phyloP scores from a whole-genome alignment of 768 basidiomycete genomes.

The Collybia sordida region DNA sequence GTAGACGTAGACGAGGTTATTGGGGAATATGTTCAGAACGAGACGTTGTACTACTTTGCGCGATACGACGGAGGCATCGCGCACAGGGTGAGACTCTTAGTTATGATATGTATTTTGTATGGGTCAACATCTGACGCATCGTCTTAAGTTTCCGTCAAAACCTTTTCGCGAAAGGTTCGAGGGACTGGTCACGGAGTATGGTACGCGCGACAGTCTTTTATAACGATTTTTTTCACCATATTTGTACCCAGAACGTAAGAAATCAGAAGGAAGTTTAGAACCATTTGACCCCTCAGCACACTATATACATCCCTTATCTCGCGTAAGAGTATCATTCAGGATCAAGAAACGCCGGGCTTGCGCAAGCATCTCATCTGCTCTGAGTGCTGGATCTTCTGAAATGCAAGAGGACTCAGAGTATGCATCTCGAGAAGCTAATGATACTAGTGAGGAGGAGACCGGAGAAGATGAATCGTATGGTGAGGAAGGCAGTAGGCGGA shows the following conservation, averaged over 20 bases:
- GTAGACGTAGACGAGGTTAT: constrained; percentile 48
- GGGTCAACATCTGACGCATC: constrained; percentile 28
- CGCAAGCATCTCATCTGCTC: constrained; percentile 23
- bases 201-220: constrained; percentile 36
- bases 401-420: constrained; percentile 30
- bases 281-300: constrained; percentile 61
- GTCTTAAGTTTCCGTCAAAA: constrained; percentile 40
- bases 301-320: constrained; percentile 60
- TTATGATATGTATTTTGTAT: constrained; percentile 1
- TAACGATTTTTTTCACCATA: constrained; percentile 5
- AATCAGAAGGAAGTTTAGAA: constrained; percentile 39
- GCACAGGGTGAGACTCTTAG: constrained; percentile 46
- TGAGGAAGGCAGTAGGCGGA: constrained; percentile 15
- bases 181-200: constrained; percentile 53
- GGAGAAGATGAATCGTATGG: constrained; percentile 28
- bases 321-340: constrained; percentile 39
- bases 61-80: constrained; percentile 56
- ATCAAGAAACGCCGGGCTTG: constrained; percentile 25
- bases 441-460: constrained; percentile 16
- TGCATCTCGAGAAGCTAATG: constrained; percentile 20
- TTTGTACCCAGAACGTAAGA: constrained; percentile 41
- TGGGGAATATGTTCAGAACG: constrained; percentile 48
- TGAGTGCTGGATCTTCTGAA: constrained; percentile 23
- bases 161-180: constrained; percentile 36
- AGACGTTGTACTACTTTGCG: constrained; percentile 58